Percentiles rank a stretch among this genome's conserved stretches.
Evolutionary conservation across 1,284 basidiomycete species (phyloP).

Genomic region (Leccinum idahoense): DNA sequence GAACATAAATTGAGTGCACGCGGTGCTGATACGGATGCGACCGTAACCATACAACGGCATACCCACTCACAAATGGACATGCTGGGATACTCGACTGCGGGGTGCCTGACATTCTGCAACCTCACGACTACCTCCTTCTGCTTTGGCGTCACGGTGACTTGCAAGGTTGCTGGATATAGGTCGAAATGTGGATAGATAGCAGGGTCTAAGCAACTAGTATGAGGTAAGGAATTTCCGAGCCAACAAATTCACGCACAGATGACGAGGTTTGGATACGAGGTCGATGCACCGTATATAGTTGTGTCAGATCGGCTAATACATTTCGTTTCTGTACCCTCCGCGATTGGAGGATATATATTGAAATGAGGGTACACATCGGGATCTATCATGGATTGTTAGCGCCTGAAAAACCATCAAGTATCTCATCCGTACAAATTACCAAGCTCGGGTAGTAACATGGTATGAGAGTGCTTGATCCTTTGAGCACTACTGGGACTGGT

Average conservation of each 20-base stretch:
- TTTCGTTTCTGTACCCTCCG: neutral
- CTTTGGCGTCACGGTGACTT: neutral
- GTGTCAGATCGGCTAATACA: neutral
- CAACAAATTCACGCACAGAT: slow-evolving; percentile 20
- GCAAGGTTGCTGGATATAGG: slow-evolving; percentile 21
- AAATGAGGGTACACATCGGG: slow-evolving; percentile 42
- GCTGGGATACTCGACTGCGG: slow-evolving; percentile 28
- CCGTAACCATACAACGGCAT: neutral
- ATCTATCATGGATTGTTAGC: slow-evolving; percentile 30
- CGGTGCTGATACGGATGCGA: neutral
- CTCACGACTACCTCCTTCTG: slow-evolving; percentile 1
- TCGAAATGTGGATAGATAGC: slow-evolving; percentile 29
- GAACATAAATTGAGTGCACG: too few species aligned
- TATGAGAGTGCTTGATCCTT: neutral
- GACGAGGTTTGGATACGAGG: slow-evolving; percentile 20
- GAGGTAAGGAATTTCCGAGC: neutral
- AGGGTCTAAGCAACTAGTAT: slow-evolving; percentile 18
- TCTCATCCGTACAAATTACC: slow-evolving; percentile 21
- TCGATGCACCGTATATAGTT: neutral
- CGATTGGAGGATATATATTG: slow-evolving; percentile 37
- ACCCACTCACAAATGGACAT: slow-evolving; percentile 31
- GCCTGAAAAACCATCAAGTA: neutral
- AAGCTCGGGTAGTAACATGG: slow-evolving; percentile 16
- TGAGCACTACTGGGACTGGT: slow-evolving; percentile 3
- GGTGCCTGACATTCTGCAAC: slow-evolving; percentile 6